Evolutionary conservation across 768 basidiomycete species (phyloP).

Genomic region (Pleurotus sapidus): DNA sequence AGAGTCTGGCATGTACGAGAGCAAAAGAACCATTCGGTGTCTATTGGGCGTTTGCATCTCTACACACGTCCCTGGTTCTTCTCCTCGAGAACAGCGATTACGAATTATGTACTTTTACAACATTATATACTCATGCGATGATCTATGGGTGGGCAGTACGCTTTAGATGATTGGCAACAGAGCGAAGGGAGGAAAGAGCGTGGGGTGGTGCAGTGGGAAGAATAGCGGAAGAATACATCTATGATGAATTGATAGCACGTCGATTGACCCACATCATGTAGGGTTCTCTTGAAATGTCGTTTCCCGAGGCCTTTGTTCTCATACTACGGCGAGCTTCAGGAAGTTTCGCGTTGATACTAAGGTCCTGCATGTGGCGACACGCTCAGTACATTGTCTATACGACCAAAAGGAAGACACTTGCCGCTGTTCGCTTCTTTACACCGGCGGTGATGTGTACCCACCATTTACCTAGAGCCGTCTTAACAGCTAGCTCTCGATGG

Average conservation of each 20-base stretch:
- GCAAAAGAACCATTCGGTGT: not conserved
- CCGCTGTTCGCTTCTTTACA: constrained; percentile 70
- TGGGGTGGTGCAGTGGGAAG: constrained; percentile 7
- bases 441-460: constrained; percentile 81
- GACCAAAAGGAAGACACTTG: constrained; percentile 30
- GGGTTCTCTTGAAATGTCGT: constrained; percentile 72
- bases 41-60: constrained; percentile 8
- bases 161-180: not conserved
- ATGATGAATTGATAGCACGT: constrained; percentile 53
- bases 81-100: not conserved
- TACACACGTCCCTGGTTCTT: not conserved
- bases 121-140: constrained; percentile 4
- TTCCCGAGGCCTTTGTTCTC: constrained; percentile 56
- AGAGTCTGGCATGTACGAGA: not conserved
- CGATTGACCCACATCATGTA: constrained; percentile 91
- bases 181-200: not conserved
- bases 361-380: constrained; percentile 45
- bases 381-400: constrained; percentile 6
- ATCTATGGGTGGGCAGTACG: not conserved
- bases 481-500: constrained; percentile 79
- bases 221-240: not conserved
- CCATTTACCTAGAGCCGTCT: constrained; percentile 77
- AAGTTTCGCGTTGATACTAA: constrained; percentile 63
- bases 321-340: constrained; percentile 81
- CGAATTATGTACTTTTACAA: constrained; percentile 7